Conservation (phyloP, 345 rosid species). For the Gossypium turneri region DNA sequence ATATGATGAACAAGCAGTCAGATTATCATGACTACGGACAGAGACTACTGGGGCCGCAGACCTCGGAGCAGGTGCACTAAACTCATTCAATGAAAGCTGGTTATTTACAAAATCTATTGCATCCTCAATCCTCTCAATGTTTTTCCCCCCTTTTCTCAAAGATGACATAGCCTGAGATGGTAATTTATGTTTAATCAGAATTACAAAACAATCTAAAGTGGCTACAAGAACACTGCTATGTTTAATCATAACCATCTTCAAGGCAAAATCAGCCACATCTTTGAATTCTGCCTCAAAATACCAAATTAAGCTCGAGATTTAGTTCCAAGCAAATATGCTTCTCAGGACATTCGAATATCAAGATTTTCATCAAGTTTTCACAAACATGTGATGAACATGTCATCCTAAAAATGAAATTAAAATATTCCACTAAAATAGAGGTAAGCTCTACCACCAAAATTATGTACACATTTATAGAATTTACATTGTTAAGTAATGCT, state of each 20-base stretch:
- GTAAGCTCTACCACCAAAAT: not conserved
- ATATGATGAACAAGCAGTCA: constrained; percentile 26
- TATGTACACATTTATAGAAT: not conserved
- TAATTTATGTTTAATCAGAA: not conserved
- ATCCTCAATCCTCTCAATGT: constrained; percentile 10
- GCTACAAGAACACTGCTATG: not conserved
- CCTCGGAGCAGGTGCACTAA: not conserved
- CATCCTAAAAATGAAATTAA: not conserved
- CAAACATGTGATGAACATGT: not conserved
- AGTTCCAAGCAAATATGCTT: not conserved
- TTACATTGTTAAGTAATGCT: not conserved
- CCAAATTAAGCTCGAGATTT: not conserved
- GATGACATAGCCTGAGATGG: constrained; percentile 13
- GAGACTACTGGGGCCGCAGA: not conserved
- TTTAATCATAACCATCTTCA: not conserved
- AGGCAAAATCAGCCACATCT: not conserved
- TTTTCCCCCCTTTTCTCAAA: constrained; percentile 3
- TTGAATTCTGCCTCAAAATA: not conserved
- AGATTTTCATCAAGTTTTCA: not conserved
- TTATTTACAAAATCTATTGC: constrained; percentile 13
- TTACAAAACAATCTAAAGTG: not conserved
- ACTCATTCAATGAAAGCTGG: constrained; percentile 5
- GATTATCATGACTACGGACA: constrained; percentile 32
- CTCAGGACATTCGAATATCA: not conserved
- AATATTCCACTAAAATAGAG: not conserved